Evolutionary conservation across 2,329 filamentous ascomycete species (phyloP), one percentile per base, ranked within the genome.

Genomic region (Colletotrichum sp.): DNA sequence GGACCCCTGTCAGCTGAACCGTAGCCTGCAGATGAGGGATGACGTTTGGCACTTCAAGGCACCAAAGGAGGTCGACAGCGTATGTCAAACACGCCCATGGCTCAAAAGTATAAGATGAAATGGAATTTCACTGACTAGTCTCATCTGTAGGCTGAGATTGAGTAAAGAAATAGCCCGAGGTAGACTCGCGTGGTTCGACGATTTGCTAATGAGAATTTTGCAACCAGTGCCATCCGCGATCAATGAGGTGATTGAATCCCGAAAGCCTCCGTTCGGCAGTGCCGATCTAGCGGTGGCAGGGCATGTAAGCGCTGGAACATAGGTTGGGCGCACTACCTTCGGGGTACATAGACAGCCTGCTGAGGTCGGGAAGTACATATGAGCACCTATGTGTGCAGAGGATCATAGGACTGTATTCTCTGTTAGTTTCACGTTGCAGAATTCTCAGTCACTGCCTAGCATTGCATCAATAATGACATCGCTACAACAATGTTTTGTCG

Each of bases 41-140:
- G 80, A 82, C 75, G 80, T 81, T 55, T 82, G 80, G 80, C 77
- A 71, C 34, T 82, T 82, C 60, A 80, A 76, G 30, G 80, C 79
- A 8, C 80, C 81, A 4, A 73, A 58, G 43, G 60, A 58, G 32
- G 61, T 65, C n/a, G 32, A 24, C 13, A 65, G 61, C 24, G 61
- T 65, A 26, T 4, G 61, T 65, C 13, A 21, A 65, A 18, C 13
- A 0, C 3, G n/a, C 32, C 36, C 12, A 36, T 58, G 1, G 12
- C 6, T n/a, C 32, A 18, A 43, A 36, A 6, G 13, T 38, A 36
- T 38, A 65, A 38, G 15, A 21, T 21, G 16, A 24, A 58, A 30
- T 36, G 58, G 55, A 58, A 58, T 58, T 32, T 62, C 30, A 34
- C 60, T 62, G 60, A 62, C 32, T 62, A 8, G 18, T 62, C 3